Percentiles rank a stretch among this genome's conserved stretches.
Evolutionary conservation across 2,329 filamentous ascomycete genomes (phyloP).

Genomic region (Pyricularia grisea): DNA sequence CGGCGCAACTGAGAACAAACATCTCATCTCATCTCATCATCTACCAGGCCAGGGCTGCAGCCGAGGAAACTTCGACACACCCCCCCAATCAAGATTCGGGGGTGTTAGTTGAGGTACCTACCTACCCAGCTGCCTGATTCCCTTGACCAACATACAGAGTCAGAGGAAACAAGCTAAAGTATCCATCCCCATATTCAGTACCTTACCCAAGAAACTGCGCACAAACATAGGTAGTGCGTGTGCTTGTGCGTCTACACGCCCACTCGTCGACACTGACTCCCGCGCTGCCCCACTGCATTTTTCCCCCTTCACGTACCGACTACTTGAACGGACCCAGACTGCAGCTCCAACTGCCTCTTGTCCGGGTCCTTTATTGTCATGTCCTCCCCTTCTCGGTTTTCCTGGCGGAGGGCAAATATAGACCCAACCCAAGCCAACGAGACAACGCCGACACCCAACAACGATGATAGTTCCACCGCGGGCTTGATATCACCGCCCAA

Average conservation of each 20-base stretch:
- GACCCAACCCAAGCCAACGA: not conserved
- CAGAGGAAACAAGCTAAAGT: not conserved
- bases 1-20: not conserved
- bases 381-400: not conserved
- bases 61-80: not conserved
- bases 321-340: not conserved
- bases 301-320: not conserved
- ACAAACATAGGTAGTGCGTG: not conserved
- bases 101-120: not conserved
- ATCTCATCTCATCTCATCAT: not conserved
- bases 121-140: not conserved
- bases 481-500: conserved; percentile 3
- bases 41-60: not conserved
- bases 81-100: not conserved
- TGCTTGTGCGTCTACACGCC: not conserved
- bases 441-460: not conserved
- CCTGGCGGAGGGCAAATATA: not conserved
- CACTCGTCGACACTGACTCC: not conserved
- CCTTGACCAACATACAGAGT: not conserved
- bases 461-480: not conserved
- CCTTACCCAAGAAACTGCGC: not conserved
- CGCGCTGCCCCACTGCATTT: not conserved
- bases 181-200: not conserved
- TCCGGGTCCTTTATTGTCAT: not conserved
- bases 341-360: not conserved